Evolutionary conservation across 345 rosid species (phyloP).

Genomic region (Brassica juncea): DNA sequence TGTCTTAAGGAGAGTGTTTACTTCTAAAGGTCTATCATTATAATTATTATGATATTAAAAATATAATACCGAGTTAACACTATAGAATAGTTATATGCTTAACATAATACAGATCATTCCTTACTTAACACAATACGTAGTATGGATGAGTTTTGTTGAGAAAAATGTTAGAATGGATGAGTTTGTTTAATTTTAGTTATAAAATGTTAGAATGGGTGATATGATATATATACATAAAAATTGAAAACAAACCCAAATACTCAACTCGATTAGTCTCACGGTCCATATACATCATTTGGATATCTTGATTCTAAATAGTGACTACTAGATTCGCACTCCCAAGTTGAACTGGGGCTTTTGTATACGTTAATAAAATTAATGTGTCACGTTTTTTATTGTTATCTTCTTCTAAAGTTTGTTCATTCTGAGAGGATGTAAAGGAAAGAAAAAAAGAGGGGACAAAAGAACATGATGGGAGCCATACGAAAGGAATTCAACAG

Average conservation of each 20-base stretch:
- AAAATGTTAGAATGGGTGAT: not conserved
- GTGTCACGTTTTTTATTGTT: conserved; percentile 6
- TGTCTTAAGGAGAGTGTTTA: conserved; percentile 13
- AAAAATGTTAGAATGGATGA: not conserved
- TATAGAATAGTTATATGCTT: not conserved
- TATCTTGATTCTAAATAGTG: conserved; percentile 7
- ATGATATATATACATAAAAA: not conserved
- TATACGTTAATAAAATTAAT: not conserved
- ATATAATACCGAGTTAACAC: not conserved
- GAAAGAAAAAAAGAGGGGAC: conserved; percentile 1
- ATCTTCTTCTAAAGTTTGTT: not conserved
- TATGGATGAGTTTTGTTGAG: not conserved
- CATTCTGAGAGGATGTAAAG: conserved; percentile 9
- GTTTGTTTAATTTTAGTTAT: not conserved
- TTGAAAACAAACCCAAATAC: not conserved
- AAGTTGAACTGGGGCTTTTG: conserved; percentile 2
- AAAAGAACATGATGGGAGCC: conserved; percentile 42
- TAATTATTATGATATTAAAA: not conserved
- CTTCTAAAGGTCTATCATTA: not conserved
- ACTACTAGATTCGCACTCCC: conserved; percentile 5
- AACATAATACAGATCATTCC: not conserved
- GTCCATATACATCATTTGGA: not conserved
- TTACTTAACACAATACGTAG: not conserved
- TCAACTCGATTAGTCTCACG: not conserved
- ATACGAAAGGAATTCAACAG: conserved; percentile 26